Percentiles rank a stretch among this genome's conserved stretches.
phyloP scores from a whole-genome alignment of 257 asterid genomes.

The Jacaranda copaia region DNA sequence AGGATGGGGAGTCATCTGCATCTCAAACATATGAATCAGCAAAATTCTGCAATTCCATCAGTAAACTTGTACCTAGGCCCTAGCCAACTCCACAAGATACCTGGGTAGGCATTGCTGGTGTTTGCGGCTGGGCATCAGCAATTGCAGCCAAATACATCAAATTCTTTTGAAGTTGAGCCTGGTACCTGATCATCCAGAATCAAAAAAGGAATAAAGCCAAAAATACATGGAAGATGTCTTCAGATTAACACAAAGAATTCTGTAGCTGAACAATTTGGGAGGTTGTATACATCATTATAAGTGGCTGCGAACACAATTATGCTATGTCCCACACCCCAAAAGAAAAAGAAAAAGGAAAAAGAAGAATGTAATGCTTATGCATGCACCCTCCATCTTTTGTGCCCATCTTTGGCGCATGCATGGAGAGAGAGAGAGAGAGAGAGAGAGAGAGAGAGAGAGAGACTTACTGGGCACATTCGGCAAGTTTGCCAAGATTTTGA shows the following conservation, averaged over 20 bases:
- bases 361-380: not conserved
- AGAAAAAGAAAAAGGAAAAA: not conserved
- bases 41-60: not conserved
- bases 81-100: slow-evolving; percentile 37
- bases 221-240: not conserved
- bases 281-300: not conserved
- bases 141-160: slow-evolving; percentile 97
- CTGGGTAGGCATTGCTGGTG: slow-evolving; percentile 79
- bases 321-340: not conserved
- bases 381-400: not conserved
- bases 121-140: slow-evolving; percentile 94
- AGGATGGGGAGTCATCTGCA: slow-evolving; percentile 75
- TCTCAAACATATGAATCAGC: slow-evolving; percentile 29
- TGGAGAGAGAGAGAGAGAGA: not conserved
- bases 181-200: slow-evolving; percentile 64
- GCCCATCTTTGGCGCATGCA: not conserved
- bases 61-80: slow-evolving; percentile 10
- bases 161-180: slow-evolving; percentile 91
- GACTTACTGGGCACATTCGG: slow-evolving; percentile 94
- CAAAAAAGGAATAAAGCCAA: not conserved
- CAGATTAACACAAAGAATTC: not conserved
- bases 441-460: slow-evolving; percentile 3
- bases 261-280: not conserved
- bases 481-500: slow-evolving; percentile 95
- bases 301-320: not conserved